Evolutionary conservation across 306 rosid genomes (phyloP).

Genomic region (Spatholobus suberectus): DNA sequence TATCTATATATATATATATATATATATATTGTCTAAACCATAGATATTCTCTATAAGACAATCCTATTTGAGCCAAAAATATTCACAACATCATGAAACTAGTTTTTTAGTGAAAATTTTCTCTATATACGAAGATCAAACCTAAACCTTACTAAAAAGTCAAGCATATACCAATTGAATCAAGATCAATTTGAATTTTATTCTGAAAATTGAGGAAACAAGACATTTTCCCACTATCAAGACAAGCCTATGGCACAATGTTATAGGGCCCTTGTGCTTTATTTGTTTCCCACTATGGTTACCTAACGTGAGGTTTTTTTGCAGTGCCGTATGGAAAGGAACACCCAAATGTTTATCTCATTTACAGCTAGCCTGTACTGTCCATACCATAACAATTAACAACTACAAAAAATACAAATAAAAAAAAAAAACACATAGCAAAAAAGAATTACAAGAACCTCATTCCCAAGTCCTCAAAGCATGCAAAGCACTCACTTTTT

Average conservation of each 20-base stretch:
- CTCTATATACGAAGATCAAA: neutral
- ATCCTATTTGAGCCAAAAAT: neutral
- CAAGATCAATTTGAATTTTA: neutral
- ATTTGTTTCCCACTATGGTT: constrained; percentile 64
- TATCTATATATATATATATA: too few species aligned
- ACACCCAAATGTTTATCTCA: constrained; percentile 22
- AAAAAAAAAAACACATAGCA: neutral
- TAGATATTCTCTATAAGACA: neutral
- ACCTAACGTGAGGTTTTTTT: constrained; percentile 21
- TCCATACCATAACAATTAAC: neutral
- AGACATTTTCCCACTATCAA: constrained; percentile 37
- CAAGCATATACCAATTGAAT: neutral
- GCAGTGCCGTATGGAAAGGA: constrained; percentile 37
- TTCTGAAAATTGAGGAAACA: constrained; percentile 25
- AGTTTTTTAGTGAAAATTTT: neutral
- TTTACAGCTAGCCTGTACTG: constrained; percentile 57
- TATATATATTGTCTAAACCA: neutral
- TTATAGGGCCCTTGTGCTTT: constrained; percentile 54
- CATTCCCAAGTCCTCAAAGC: constrained; percentile 36
- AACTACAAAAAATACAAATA: neutral
- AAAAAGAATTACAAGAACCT: constrained; percentile 33
- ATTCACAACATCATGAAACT: neutral
- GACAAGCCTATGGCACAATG: constrained; percentile 49
- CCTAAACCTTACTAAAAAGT: neutral
- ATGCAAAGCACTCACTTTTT: constrained; percentile 33